A percentile compares a stretch with the other conserved stretches of the same genome.
These are phyloP conservation scores for Begonia loranthoides DNA, from an alignment of 306 rosid genomes.

Conservation along the genomic window DNA sequence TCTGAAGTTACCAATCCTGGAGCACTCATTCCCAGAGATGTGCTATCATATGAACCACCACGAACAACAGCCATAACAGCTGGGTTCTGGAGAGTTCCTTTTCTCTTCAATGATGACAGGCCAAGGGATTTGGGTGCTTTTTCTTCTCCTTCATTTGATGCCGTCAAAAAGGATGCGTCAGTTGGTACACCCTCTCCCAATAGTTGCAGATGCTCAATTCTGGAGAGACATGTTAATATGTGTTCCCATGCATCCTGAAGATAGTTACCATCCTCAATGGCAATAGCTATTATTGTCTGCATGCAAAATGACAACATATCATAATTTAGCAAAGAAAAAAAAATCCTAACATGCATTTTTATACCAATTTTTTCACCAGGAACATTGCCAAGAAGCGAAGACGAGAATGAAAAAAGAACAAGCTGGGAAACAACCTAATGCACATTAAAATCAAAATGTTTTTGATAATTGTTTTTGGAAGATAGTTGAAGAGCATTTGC, in stretches of 20 bases:
- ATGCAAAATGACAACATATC: not conserved
- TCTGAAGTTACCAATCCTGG: slow-evolving; percentile 80
- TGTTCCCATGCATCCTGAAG: slow-evolving; percentile 98
- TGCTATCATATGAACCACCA: slow-evolving; percentile 91
- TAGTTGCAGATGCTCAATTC: slow-evolving; percentile 92
- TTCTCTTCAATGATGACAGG: slow-evolving; percentile 63
- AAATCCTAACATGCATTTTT: too few species aligned
- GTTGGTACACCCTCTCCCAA: slow-evolving; percentile 97
- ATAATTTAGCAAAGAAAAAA: too few species aligned
- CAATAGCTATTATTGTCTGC: slow-evolving; percentile 87
- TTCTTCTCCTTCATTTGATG: slow-evolving; percentile 45
- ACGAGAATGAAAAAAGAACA: too few species aligned
- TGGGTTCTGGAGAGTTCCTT: slow-evolving; percentile 81
- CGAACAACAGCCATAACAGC: slow-evolving; percentile 96
- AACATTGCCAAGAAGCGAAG: too few species aligned
- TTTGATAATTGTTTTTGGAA: too few species aligned
- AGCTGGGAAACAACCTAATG: too few species aligned
- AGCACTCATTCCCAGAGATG: slow-evolving; percentile 55
- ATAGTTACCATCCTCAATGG: slow-evolving; percentile 92
- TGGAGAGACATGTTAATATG: slow-evolving; percentile 89
- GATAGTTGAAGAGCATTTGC: too few species aligned
- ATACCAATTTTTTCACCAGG: too few species aligned
- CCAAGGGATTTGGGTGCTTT: slow-evolving; percentile 44
- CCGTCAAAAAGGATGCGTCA: slow-evolving; percentile 14
- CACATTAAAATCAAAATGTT: too few species aligned